Percentiles rank a stretch among this genome's conserved stretches.
Conservation (phyloP, 306 rosid genomes). For the Trifolium repens region DNA sequence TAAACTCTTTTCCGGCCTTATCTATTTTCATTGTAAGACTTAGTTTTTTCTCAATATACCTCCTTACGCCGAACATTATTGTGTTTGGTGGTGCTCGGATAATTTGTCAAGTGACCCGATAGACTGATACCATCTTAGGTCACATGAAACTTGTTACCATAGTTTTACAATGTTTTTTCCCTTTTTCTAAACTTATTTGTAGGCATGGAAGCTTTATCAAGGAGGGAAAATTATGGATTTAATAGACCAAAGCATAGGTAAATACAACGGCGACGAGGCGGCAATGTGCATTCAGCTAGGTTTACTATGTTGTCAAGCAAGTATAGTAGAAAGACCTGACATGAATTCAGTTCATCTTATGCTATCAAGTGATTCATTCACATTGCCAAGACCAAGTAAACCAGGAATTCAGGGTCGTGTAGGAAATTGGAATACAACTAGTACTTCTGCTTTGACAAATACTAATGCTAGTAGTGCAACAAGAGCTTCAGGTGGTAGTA, state of each 20-base stretch:
- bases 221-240: conserved; percentile 64
- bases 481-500: conserved; percentile 60
- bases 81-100: neutral
- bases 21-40: neutral
- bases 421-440: conserved; percentile 63
- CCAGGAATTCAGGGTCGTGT: conserved; percentile 84
- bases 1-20: neutral
- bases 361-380: conserved; percentile 83
- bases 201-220: conserved; percentile 86
- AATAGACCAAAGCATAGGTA: conserved; percentile 58
- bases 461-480: conserved; percentile 63
- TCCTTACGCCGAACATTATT: neutral
- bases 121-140: neutral
- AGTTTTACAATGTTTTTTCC: conserved; percentile 15
- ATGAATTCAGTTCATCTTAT: conserved; percentile 83
- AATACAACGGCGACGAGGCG: conserved; percentile 71
- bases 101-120: neutral
- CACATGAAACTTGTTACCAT: conserved; percentile 25
- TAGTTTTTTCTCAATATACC: neutral
- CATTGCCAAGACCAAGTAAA: conserved; percentile 73
- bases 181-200: conserved; percentile 21
- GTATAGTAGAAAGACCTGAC: conserved; percentile 70
- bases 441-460: conserved; percentile 58
- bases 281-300: conserved; percentile 94
- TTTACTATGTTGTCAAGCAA: conserved; percentile 80